Conservation (phyloP, 2,329 filamentous ascomycete species). For the Aschersonia sp. region DNA sequence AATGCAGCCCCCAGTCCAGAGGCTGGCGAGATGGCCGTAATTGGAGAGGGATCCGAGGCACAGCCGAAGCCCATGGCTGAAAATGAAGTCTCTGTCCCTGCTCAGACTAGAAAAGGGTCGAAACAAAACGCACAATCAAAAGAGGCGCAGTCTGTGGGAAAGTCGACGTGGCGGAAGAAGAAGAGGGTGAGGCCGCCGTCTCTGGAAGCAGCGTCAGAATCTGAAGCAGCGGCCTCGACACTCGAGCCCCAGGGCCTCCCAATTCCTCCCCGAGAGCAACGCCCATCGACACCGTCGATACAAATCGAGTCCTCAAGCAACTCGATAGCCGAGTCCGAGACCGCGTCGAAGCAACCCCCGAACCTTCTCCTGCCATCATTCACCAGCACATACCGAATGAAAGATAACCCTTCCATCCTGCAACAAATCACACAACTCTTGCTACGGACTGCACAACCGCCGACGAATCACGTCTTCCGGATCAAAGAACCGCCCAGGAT, state of each 20-base stretch:
- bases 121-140: slow-evolving; percentile 11
- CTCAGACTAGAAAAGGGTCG: slow-evolving; percentile 16
- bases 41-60: slow-evolving; percentile 41
- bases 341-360: slow-evolving; percentile 26
- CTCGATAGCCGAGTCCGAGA: slow-evolving; percentile 26
- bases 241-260: slow-evolving; percentile 3
- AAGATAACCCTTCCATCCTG: slow-evolving; percentile 55
- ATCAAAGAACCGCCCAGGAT: slow-evolving; percentile 56
- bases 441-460: slow-evolving; percentile 37
- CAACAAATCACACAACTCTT: slow-evolving; percentile 48
- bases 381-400: slow-evolving; percentile 49
- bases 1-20: slow-evolving; percentile 19
- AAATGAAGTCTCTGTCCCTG: slow-evolving; percentile 22
- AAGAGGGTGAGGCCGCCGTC: slow-evolving; percentile 33
- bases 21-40: slow-evolving; percentile 39
- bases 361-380: slow-evolving; percentile 62
- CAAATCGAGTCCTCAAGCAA: slow-evolving; percentile 10
- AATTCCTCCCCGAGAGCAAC: slow-evolving; percentile 1
- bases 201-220: slow-evolving; percentile 25
- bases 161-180: slow-evolving; percentile 22
- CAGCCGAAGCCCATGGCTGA: slow-evolving; percentile 34
- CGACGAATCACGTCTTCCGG: slow-evolving; percentile 58
- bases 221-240: slow-evolving; percentile 9
- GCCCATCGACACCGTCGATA: slow-evolving; percentile 5
- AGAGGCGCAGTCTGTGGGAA: slow-evolving; percentile 15